Conservation (phyloP, 2,329 filamentous ascomycete genomes). For the Claviceps pazoutovae region DNA sequence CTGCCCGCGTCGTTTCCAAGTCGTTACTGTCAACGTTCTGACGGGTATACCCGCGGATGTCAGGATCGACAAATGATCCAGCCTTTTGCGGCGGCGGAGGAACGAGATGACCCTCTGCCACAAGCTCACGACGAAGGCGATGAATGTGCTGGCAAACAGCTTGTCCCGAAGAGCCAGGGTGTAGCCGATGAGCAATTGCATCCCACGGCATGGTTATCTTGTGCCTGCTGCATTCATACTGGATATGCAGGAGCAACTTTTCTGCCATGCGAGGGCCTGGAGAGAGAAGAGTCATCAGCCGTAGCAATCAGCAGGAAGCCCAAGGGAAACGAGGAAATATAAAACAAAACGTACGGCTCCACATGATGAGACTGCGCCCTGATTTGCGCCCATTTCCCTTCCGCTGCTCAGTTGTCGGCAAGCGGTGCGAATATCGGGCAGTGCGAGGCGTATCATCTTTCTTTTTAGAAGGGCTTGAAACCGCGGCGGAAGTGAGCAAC, state of each 20-base stretch:
- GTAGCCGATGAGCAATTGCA: conserved; percentile 25
- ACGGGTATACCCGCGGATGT: conserved; percentile 22
- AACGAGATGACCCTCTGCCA: conserved; percentile 27
- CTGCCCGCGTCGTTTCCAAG: conserved; percentile 13
- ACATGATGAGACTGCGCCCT: conserved; percentile 27
- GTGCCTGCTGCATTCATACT: conserved; percentile 24
- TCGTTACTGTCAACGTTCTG: conserved; percentile 13
- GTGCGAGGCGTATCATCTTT: conserved; percentile 5
- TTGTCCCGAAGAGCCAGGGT: conserved; percentile 25
- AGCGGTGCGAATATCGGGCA: conserved; percentile 11
- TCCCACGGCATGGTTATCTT: conserved; percentile 25
- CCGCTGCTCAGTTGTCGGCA: conserved; percentile 14
- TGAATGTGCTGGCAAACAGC: conserved; percentile 24
- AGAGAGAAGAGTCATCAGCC: not conserved
- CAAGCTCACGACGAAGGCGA: conserved; percentile 20
- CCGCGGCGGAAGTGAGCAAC: not conserved
- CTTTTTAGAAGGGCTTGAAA: conserved; percentile 4
- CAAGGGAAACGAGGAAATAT: not conserved
- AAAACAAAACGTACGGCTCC: conserved; percentile 24
- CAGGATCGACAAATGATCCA: conserved; percentile 9
- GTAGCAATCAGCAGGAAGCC: not conserved
- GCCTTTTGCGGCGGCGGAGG: conserved; percentile 21
- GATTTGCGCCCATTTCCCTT: conserved; percentile 15
- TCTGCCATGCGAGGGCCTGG: conserved; percentile 33
- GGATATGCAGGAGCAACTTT: conserved; percentile 27